phyloP scores from a whole-genome alignment of 2,329 filamentous ascomycete genomes.

The Shiraia bambusicola region DNA sequence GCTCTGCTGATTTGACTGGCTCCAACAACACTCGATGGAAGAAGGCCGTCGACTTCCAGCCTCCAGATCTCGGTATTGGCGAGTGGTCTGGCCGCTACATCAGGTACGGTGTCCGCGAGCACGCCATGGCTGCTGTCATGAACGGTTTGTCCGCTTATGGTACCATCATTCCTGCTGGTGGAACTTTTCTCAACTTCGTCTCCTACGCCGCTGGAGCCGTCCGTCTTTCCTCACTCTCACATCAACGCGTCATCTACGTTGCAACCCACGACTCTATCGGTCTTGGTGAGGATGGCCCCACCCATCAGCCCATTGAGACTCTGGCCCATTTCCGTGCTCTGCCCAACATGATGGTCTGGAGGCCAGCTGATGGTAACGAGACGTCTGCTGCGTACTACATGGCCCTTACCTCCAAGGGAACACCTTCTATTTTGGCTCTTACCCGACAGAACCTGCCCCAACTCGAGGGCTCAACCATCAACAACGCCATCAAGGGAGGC shows the following conservation, averaged over 20 bases:
- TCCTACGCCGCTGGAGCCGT: slow-evolving; percentile 95
- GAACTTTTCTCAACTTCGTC: slow-evolving; percentile 99
- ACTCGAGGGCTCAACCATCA: slow-evolving; percentile 89
- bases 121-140: slow-evolving; percentile 88
- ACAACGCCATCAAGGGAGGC: slow-evolving; percentile 89
- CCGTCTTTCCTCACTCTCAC: slow-evolving; percentile 89
- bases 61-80: slow-evolving; percentile 79
- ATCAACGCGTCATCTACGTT: slow-evolving; percentile 89
- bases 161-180: slow-evolving; percentile 87
- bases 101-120: slow-evolving; percentile 89
- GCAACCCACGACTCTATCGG: slow-evolving; percentile 99
- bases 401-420: slow-evolving; percentile 83
- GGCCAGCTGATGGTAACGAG: slow-evolving; percentile 97
- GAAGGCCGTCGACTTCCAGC: slow-evolving; percentile 95
- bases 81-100: slow-evolving; percentile 90
- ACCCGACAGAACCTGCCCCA: slow-evolving; percentile 98
- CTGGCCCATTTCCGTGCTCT: slow-evolving; percentile 97
- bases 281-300: slow-evolving; percentile 97
- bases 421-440: slow-evolving; percentile 88
- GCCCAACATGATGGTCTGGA: slow-evolving; percentile 99
- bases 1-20: slow-evolving; percentile 95
- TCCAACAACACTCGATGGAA: slow-evolving; percentile 99
- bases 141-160: slow-evolving; percentile 96
- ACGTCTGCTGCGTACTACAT: slow-evolving; percentile 97
- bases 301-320: slow-evolving; percentile 98